Base-by-base conservation (phyloP, 108 stramenopile genomes). In the Epithemia pelagica region DNA sequence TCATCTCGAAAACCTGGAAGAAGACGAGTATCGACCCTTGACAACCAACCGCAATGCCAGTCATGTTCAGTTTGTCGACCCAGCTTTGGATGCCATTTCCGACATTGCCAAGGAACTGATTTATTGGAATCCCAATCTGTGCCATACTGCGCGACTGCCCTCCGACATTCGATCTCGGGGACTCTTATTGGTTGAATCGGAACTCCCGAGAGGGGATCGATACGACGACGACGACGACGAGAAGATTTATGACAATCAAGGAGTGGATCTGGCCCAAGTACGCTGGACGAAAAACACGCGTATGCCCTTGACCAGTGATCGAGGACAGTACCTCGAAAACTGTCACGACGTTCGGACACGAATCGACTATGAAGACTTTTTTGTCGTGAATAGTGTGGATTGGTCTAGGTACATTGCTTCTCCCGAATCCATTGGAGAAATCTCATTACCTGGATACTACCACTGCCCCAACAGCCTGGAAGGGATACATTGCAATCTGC, bases 141-240 rank as follows among this genome's bases (percentile, higher is more conserved):
- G 82, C 71, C 75, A 72, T 5, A 79, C 82, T 2, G 73, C 61
- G 19, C 57, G 72, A 28, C 25, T 77, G n/a, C 82, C 82, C 32
- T 64, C 82, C 19, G 52, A 79, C 61, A 71, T 65, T 32, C 72
- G 82, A 61, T 77, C 71, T 52, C 30, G 32, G 18, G 82, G 82
- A 24, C 31, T 71, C 25, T n/a, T n/a, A n/a, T 32, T 77, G 8
- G 74, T 72, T 0, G 70, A 77, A 18, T 64, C 54, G 2, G 52
- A 61, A n/a, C 25, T 22, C 2, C 23, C 24, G 1, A n/a, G 21
- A 21, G 29, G 25, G 52, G 19, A 23, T 22, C 26, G 56, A 28
- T 72, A 72, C 56, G 65, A 64, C 3, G n/a, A n/a, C n/a, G n/a
- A n/a, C n/a, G n/a, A n/a, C n/a, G n/a, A n/a, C n/a, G n/a, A n/a